Evolutionary conservation across 345 rosid genomes (phyloP).

Genomic region (Psidium guajava): DNA sequence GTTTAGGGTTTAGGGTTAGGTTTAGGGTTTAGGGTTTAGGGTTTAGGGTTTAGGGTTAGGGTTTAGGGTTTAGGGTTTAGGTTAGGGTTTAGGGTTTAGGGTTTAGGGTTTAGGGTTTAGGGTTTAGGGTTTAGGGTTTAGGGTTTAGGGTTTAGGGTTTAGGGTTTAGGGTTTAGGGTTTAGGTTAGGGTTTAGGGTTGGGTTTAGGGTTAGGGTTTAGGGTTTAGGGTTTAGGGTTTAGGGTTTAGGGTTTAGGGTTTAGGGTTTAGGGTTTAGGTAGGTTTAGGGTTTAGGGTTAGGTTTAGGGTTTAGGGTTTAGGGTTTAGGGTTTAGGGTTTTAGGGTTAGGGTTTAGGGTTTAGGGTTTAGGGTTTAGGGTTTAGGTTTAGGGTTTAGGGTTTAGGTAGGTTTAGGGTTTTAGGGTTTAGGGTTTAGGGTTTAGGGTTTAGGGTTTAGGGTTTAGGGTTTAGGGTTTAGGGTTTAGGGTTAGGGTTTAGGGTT

Average conservation of each 20-base stretch:
- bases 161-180: background rate
- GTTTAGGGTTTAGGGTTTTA: constrained; percentile 1
- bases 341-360: constrained; percentile 2
- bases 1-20: background rate
- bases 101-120: background rate
- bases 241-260: too few relatives aligned
- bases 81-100: background rate
- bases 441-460: background rate
- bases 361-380: constrained; percentile 1
- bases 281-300: too few relatives aligned
- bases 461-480: background rate
- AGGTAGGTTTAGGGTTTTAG: constrained; percentile 1
- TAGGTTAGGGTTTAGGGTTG: background rate
- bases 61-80: background rate
- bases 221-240: too few relatives aligned
- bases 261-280: too few relatives aligned
- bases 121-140: background rate
- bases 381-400: constrained; percentile 1
- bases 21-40: background rate
- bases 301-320: background rate
- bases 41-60: background rate
- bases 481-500: background rate
- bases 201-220: constrained; percentile 1
- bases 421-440: background rate
- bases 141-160: background rate